Conservation (phyloP, 768 basidiomycete genomes). For the Kwoniella europaea region DNA sequence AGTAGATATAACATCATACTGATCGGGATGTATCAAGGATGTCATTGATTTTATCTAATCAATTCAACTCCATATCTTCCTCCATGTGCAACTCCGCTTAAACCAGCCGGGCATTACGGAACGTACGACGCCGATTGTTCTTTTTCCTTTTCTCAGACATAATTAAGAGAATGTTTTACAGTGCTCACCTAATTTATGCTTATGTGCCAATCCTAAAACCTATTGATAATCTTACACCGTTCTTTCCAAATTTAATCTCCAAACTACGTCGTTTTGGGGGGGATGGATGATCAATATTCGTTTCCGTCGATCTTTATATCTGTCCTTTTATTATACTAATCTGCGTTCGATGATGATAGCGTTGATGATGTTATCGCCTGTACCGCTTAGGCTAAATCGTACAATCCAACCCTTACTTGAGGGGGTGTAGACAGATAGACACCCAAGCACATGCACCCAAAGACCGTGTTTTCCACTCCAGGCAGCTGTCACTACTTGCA, state of each 20-base stretch:
- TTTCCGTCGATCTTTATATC: not conserved
- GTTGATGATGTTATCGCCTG: not conserved
- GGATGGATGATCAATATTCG: not conserved
- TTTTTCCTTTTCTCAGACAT: too few relatives aligned
- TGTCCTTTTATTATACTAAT: not conserved
- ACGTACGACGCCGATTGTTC: not conserved
- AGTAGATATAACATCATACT: not conserved
- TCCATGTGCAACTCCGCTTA: not conserved
- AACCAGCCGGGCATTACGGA: not conserved
- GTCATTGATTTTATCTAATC: not conserved
- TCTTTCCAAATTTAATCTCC: too few relatives aligned
- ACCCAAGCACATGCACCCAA: too few relatives aligned
- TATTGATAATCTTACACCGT: too few relatives aligned
- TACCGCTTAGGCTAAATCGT: not conserved
- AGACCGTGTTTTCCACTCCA: too few relatives aligned
- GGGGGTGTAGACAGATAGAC: too few relatives aligned
- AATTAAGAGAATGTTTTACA: too few relatives aligned
- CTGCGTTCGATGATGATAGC: not conserved
- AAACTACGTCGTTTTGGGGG: too few relatives aligned
- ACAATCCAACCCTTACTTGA: not conserved
- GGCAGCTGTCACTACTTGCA: too few relatives aligned
- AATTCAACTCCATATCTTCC: not conserved
- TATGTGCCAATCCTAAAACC: too few relatives aligned
- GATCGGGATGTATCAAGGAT: not conserved
- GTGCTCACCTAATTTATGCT: too few relatives aligned